phyloP scores from a whole-genome alignment of 305 asterid genomes.

The Plantago coronopus region DNA sequence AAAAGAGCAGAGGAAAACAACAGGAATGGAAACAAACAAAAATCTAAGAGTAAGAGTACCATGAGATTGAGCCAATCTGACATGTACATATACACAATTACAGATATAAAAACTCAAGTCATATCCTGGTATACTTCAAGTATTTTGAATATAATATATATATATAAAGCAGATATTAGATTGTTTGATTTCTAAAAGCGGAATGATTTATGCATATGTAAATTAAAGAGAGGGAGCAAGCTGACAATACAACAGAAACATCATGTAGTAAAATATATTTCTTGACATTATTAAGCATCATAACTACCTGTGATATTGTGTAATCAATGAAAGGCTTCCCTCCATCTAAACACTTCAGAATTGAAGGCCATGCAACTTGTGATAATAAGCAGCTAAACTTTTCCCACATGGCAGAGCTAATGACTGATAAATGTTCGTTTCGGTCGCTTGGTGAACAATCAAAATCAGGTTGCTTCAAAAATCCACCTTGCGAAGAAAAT shows the following conservation, averaged over 20 bases:
- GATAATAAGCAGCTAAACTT: conserved; percentile 64
- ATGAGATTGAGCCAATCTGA: no score
- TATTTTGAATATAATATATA: no score
- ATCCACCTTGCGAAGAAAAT: conserved; percentile 81
- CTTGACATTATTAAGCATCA: conserved; percentile 4
- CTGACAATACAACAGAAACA: conserved; percentile 4
- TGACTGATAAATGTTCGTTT: conserved; percentile 32
- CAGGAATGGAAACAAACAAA: no score
- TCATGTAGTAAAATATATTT: not conserved
- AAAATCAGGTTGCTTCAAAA: conserved; percentile 61
- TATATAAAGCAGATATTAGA: not conserved
- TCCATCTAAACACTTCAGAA: conserved; percentile 71
- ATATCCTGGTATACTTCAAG: conserved; percentile 17
- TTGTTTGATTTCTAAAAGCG: conserved; percentile 4
- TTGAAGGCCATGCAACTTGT: conserved; percentile 75
- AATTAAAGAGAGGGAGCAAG: conserved; percentile 18
- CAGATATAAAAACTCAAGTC: no score
- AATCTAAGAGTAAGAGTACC: no score
- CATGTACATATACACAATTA: no score
- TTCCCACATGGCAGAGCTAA: conserved; percentile 57
- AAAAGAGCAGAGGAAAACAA: no score
- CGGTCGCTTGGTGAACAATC: conserved; percentile 39
- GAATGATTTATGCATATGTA: conserved; percentile 7
- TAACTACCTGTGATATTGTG: conserved; percentile 73
- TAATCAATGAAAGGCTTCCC: conserved; percentile 75